Evolutionary conservation across 2,329 filamentous ascomycete genomes (phyloP), one percentile per base, ranked within the genome.

Genomic region (Macrophomina pseudophaseolina): DNA sequence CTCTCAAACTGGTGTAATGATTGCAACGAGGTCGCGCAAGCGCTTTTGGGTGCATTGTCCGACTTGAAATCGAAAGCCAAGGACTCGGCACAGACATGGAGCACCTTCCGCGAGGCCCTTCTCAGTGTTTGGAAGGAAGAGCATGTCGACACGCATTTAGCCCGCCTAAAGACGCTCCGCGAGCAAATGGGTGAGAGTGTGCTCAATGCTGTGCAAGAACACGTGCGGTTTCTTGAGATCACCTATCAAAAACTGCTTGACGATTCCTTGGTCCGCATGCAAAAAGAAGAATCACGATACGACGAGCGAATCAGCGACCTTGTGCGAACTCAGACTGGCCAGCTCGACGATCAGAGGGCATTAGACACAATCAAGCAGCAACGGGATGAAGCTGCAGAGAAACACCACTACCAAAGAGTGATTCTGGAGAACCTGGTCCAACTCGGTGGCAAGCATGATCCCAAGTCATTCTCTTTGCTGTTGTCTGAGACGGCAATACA

Each of bases 171-270:
- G 51, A 23, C 38, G n/a, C 38, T 38, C 38, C 30, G 40, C 1
- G 67, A 64, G 30, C 64, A 68, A 32, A 44, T 71, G 5, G 65
- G 70, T 28, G 68, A 64, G 16, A 38, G 52, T 11, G 38, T 72
- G 5, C 67, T 71, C 2, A 54, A 66, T 7, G 66, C 66, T 3
- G 64, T 72, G 48, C 28, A 63, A 65, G 69, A 67, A 32, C 32
- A 49, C 32, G 44, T 49, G 32, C 5, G 18, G 4, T 62, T 49
- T n/a, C 32, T 35, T 23, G 3, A 16, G n/a, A 62, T 28, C 12
- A 62, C 58, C 30, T 62, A 62, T 12, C 30, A 62, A 18, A 38
- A 40, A 1, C 42, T 62, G 5, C n/a, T 62, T 40, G 58, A 49
- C 32, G 58, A 62, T 9, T 49, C 32, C 2, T 33, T 62, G 6